Percentiles rank a stretch among this genome's conserved stretches.
phyloP scores from a whole-genome alignment of 2,329 filamentous ascomycete genomes.

The Plectosphaerella cucumerina region DNA sequence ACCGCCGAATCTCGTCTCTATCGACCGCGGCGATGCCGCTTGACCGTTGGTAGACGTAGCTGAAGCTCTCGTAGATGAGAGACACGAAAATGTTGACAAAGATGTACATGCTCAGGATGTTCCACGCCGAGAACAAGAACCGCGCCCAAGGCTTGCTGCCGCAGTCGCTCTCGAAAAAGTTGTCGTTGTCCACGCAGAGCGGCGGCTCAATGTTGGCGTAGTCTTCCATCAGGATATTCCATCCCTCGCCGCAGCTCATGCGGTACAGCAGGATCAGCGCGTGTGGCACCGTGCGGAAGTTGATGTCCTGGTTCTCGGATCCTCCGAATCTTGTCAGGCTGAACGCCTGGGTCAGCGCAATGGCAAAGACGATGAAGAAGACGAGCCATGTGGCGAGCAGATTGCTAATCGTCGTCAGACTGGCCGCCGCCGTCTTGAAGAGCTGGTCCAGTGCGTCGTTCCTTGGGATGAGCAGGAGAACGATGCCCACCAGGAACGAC shows the following conservation, averaged over 20 bases:
- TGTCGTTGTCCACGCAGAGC: constrained; percentile 66
- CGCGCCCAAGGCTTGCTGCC: constrained; percentile 87
- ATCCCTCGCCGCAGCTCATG: constrained; percentile 90
- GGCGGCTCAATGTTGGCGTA: constrained; percentile 77
- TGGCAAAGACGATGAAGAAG: constrained; percentile 92
- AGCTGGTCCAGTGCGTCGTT: constrained; percentile 97
- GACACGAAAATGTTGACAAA: constrained; percentile 98
- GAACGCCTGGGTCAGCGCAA: constrained; percentile 93
- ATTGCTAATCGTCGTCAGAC: constrained; percentile 85
- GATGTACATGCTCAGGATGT: constrained; percentile 99
- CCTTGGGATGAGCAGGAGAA: constrained; percentile 85
- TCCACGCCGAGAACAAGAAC: constrained; percentile 91
- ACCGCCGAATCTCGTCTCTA: constrained; percentile 88
- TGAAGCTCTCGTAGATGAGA: constrained; percentile 98
- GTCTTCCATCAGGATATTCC: constrained; percentile 97
- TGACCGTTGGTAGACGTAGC: constrained; percentile 96
- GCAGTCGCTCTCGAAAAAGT: constrained; percentile 87
- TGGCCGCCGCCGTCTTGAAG: constrained; percentile 97
- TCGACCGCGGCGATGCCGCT: constrained; percentile 89
- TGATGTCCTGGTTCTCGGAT: constrained; percentile 72
- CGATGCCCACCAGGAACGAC: constrained; percentile 85
- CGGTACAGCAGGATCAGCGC: constrained; percentile 90
- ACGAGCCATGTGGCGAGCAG: constrained; percentile 96
- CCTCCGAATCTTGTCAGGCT: constrained; percentile 84
- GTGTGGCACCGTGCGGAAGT: constrained; percentile 91